These are phyloP conservation scores for Coccomyxa subellipsoidea DNA, from an alignment of 163 green algal species.

Conservation along the genomic window DNA sequence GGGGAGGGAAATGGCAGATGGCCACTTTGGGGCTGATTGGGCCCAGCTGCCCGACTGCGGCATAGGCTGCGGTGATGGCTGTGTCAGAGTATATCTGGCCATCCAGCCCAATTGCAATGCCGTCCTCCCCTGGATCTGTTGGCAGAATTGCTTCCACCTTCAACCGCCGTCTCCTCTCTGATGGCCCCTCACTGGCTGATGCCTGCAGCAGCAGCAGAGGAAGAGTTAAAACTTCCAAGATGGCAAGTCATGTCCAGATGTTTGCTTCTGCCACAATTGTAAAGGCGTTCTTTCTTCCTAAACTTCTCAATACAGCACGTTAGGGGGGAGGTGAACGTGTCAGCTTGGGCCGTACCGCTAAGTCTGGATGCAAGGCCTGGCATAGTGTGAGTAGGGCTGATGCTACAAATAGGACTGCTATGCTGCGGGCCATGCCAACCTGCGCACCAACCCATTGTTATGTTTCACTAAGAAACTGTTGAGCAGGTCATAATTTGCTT, in stretches of 20 bases:
- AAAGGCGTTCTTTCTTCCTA: neutral
- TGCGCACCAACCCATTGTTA: neutral
- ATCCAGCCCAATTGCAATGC: neutral
- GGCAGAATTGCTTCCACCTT: neutral
- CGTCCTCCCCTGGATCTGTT: neutral
- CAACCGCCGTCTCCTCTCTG: neutral
- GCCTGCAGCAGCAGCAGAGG: neutral
- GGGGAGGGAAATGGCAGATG: constrained; percentile 1
- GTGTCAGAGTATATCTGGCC: constrained; percentile 1
- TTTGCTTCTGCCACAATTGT: neutral
- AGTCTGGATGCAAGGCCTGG: constrained; percentile 5
- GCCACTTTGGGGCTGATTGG: neutral
- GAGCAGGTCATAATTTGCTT: too few species aligned
- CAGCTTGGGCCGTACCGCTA: neutral
- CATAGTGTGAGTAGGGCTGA: neutral
- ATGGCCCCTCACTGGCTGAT: neutral
- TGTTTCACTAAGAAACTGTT: too few species aligned
- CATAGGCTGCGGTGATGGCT: neutral
- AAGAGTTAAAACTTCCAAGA: neutral
- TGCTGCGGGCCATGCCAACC: neutral
- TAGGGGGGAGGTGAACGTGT: neutral
- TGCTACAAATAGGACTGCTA: neutral
- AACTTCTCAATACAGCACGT: neutral
- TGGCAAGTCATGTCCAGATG: neutral
- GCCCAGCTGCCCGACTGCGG: neutral